Percentiles rank a stretch among this genome's conserved stretches.
phyloP scores from a whole-genome alignment of 768 basidiomycete genomes.

The Kondoa malvinella region DNA sequence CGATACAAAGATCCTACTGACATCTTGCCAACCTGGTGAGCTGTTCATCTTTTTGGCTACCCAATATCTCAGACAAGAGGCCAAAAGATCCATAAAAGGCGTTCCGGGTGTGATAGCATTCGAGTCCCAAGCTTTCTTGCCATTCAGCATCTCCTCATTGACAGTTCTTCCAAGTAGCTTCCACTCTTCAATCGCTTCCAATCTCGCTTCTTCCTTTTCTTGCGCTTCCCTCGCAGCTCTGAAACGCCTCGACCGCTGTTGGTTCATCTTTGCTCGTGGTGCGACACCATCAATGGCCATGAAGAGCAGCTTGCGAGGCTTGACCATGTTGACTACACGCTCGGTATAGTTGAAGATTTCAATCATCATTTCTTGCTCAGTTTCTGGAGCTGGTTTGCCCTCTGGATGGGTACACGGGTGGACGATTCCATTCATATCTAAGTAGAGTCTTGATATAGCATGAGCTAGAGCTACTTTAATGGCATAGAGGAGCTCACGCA shows the following conservation, averaged over 20 bases:
- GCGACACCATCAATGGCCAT: conserved; percentile 99
- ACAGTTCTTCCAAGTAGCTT: background rate
- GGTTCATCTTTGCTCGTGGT: conserved; percentile 98
- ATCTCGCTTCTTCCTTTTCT: conserved; percentile 74
- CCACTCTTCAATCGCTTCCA: conserved; percentile 75
- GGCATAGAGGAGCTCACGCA: too few species aligned
- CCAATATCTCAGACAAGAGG: conserved; percentile 82
- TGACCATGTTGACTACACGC: conserved; percentile 87
- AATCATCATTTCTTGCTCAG: conserved; percentile 98
- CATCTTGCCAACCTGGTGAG: conserved; percentile 89
- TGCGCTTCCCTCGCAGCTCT: conserved; percentile 85
- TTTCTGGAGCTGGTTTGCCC: conserved; percentile 91
- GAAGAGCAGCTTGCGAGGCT: conserved; percentile 84
- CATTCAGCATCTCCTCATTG: conserved; percentile 51
- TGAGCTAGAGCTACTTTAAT: conserved; percentile 45
- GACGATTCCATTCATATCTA: conserved; percentile 99
- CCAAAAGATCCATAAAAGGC: conserved; percentile 90
- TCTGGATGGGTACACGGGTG: conserved; percentile 99
- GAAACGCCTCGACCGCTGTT: conserved; percentile 92
- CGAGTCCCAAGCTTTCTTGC: conserved; percentile 81
- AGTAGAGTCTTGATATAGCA: conserved; percentile 50
- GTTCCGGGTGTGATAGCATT: conserved; percentile 98
- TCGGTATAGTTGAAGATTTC: conserved; percentile 95
- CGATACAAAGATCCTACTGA: conserved; percentile 32
- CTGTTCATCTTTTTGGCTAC: conserved; percentile 84